These are phyloP conservation scores for Prunus mongolica DNA, from an alignment of 306 rosid species.

Conservation along the genomic window DNA sequence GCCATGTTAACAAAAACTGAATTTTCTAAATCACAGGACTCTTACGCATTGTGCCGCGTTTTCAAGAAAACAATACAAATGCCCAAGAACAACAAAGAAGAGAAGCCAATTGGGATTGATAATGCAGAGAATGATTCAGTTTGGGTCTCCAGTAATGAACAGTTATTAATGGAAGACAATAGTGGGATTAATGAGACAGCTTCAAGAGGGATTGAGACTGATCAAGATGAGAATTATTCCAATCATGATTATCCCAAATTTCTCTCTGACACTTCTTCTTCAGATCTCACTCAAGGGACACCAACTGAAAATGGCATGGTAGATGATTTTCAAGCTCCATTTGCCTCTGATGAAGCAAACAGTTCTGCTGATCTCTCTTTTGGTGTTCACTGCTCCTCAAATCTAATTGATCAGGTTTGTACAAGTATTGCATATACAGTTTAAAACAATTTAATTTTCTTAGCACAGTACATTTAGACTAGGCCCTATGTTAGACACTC, in stretches of 20 bases:
- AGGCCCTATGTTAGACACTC: background rate
- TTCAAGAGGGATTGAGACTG: conserved; percentile 41
- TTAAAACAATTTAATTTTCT: too few relatives aligned
- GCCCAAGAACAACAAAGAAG: conserved; percentile 39
- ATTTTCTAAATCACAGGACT: conserved; percentile 47
- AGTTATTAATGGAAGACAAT: conserved; percentile 36
- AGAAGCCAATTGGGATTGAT: conserved; percentile 12
- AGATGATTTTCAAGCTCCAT: conserved; percentile 67
- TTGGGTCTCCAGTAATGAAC: conserved; percentile 37
- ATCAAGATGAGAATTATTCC: conserved; percentile 37
- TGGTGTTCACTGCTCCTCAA: conserved; percentile 45
- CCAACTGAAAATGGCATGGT: conserved; percentile 48
- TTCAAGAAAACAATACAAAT: conserved; percentile 73
- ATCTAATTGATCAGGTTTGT: conserved; percentile 56
- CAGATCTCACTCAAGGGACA: conserved; percentile 93
- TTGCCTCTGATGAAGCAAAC: conserved; percentile 84
- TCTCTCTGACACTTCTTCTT: conserved; percentile 73
- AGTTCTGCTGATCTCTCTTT: conserved; percentile 50
- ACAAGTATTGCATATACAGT: background rate
- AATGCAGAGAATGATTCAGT: conserved; percentile 22
- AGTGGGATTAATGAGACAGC: conserved; percentile 34
- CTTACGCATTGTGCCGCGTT: conserved; percentile 87
- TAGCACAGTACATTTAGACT: background rate
- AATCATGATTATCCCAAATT: conserved; percentile 40
- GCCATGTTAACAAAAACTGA: background rate